Percentiles rank a stretch among this genome's conserved stretches.
phyloP scores from a whole-genome alignment of 2,329 filamentous ascomycete genomes.

The Dactylellina parvicollis region DNA sequence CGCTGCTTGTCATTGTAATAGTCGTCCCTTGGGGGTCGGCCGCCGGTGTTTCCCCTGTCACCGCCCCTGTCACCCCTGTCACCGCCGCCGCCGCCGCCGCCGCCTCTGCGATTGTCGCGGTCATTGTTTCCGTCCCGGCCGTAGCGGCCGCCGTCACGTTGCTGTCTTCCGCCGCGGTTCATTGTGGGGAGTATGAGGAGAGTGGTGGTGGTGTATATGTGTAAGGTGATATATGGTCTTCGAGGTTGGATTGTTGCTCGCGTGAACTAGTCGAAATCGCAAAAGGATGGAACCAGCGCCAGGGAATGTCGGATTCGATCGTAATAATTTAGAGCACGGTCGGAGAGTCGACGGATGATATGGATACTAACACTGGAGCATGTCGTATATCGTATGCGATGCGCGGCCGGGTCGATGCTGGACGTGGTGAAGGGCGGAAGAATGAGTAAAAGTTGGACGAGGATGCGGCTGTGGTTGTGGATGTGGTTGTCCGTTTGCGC shows the following conservation, averaged over 20 bases:
- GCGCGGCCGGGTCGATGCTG: not conserved
- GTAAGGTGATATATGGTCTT: no score
- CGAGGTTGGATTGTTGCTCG: no score
- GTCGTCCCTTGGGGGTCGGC: slow-evolving; percentile 28
- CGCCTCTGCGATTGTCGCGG: no score
- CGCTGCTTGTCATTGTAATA: slow-evolving; percentile 38
- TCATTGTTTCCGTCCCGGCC: no score
- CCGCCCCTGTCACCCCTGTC: not conserved
- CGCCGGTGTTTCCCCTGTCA: not conserved
- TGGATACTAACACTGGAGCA: not conserved
- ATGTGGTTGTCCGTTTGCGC: slow-evolving; percentile 9
- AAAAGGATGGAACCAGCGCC: no score
- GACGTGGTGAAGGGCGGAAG: slow-evolving; percentile 5
- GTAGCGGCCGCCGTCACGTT: slow-evolving; percentile 35
- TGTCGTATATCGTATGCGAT: not conserved
- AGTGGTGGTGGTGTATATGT: no score
- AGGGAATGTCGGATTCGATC: no score
- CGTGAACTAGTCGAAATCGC: no score
- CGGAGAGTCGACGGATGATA: no score
- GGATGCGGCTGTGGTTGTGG: slow-evolving; percentile 34
- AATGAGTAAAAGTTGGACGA: not conserved
- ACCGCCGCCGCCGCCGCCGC: slow-evolving; percentile 8
- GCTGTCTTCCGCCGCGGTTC: slow-evolving; percentile 37
- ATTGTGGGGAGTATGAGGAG: no score
- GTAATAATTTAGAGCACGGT: no score